Conservation (phyloP, 352 stramenopile genomes). For the Globisporangium sylvaticum region DNA sequence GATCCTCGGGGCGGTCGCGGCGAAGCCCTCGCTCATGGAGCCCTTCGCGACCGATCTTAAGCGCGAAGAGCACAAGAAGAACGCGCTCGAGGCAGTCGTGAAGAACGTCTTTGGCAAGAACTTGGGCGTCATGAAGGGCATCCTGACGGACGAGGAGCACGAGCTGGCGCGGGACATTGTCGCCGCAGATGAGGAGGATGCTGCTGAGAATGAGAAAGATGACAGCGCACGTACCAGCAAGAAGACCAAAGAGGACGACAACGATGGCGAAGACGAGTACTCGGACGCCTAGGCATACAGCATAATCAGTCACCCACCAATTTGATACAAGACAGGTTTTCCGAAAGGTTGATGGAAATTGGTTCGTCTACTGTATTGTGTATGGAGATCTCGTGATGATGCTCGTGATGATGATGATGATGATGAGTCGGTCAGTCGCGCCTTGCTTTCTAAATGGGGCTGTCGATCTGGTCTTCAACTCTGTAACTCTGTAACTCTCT, state of each 20-base stretch:
- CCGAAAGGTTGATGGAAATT: not conserved
- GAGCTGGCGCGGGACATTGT: slow-evolving; percentile 53
- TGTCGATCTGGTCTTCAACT: not conserved
- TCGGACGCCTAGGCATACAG: slow-evolving; percentile 6
- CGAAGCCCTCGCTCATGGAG: slow-evolving; percentile 69
- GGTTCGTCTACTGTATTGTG: slow-evolving; percentile 5
- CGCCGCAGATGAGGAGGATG: slow-evolving; percentile 24
- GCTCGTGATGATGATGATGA: not conserved
- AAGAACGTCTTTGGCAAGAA: slow-evolving; percentile 73
- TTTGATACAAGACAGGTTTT: not conserved
- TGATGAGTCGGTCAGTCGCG: not conserved
- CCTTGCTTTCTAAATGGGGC: not conserved
- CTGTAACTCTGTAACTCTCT: no score
- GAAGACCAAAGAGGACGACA: slow-evolving; percentile 6
- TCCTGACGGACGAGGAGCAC: slow-evolving; percentile 67
- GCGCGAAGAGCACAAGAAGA: slow-evolving; percentile 64
- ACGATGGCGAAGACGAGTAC: slow-evolving; percentile 13
- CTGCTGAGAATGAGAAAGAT: slow-evolving; percentile 6
- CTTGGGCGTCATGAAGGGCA: slow-evolving; percentile 48
- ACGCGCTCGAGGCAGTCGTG: slow-evolving; percentile 63
- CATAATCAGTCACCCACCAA: not conserved
- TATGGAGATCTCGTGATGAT: not conserved
- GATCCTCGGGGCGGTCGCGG: slow-evolving; percentile 38
- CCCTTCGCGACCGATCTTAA: slow-evolving; percentile 64
- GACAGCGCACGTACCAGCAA: not conserved